Evolutionary conservation across 2,329 filamentous ascomycete genomes (phyloP), one percentile per base, ranked within the genome.

Genomic region (Aquanectria penicillioides): DNA sequence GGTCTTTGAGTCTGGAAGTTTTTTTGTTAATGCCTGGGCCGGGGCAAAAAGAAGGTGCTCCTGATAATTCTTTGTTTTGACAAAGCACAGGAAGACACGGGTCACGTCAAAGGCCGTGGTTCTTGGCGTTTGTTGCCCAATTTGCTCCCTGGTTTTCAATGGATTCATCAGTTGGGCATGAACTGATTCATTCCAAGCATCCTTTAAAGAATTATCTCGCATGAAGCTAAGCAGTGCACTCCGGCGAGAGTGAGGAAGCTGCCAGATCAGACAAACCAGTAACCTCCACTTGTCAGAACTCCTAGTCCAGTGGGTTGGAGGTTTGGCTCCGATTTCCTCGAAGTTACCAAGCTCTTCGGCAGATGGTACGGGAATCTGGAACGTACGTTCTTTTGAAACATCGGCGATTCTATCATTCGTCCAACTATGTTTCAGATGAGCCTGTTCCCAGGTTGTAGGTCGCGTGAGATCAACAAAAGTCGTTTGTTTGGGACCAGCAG

Each of bases 71-170:
- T 68, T 71, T 18, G 67, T 69, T 29, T 63, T 68, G 6, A 69
- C 48, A 43, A 72, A 75, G 43, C 68, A 70, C 7, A 74, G 50
- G 37, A 74, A 77, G 8, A 74, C 28, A 13, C 69, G 66, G 7
- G 68, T 67, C 5, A 74, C 11, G 40, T 78, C 74, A 33, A 76
- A 74, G 1, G 68, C 62, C 28, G 66, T 43, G 5, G 65, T 64
- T 15, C 64, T 56, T 6, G 48, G 11, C 4, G 48, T 59, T 10
- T 44, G 40, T 6, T 43, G n/a, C 2, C 53, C 34, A 10, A 72
- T 53, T 13, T 60, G 48, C 9, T 40, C 22, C 2, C 46, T 6
- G 26, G 62, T 50, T 12, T 41, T 40, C 9, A 67, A 25, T 2
- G 69, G 70, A 2, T 62, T 37, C 11, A 22, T 36, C 13, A 71